A percentile compares a stretch with the other conserved stretches of the same genome.
Evolutionary conservation across 2,329 filamentous ascomycete species (phyloP).

Genomic region (Emmonsiellopsis sp.): DNA sequence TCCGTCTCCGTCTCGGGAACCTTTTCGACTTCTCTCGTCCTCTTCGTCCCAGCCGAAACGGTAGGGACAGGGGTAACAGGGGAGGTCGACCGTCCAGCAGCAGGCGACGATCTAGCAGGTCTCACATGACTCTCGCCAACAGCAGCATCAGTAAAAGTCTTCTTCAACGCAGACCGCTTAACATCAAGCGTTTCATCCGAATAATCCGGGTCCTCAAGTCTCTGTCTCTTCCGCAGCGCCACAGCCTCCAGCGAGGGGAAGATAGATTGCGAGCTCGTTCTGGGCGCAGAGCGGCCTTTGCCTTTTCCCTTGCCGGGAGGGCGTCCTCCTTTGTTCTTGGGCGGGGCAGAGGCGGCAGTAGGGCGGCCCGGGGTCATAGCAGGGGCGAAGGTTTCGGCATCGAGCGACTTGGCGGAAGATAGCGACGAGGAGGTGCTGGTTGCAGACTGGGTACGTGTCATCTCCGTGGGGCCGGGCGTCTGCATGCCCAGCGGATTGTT

Average conservation of each 20-base stretch:
- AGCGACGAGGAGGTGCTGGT: conserved; percentile 25
- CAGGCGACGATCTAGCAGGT: neutral
- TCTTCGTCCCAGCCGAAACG: neutral
- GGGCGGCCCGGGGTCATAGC: conserved; percentile 12
- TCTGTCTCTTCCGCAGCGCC: conserved; percentile 19
- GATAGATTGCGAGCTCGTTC: neutral
- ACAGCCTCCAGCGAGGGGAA: conserved; percentile 16
- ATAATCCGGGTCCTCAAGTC: conserved; percentile 21
- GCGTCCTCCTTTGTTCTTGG: conserved; percentile 19
- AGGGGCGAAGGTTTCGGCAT: conserved; percentile 23
- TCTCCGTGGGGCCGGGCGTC: conserved; percentile 8
- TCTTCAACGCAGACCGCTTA: conserved; percentile 16
- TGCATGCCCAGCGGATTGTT: conserved; percentile 11
- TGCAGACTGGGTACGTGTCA: conserved; percentile 16
- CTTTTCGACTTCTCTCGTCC: neutral
- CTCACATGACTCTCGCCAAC: neutral
- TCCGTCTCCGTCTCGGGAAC: neutral
- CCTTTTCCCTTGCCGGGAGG: conserved; percentile 15
- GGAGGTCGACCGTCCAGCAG: neutral
- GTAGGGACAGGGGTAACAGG: neutral
- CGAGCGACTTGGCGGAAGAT: conserved; percentile 30
- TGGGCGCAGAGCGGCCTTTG: conserved; percentile 1
- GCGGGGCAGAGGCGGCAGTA: conserved; percentile 9
- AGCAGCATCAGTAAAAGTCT: neutral
- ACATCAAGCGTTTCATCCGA: conserved; percentile 17